Percentiles rank a stretch among this genome's conserved stretches.
phyloP scores from a whole-genome alignment of 208 protist species.

The Vickermania ingenoplastis region DNA sequence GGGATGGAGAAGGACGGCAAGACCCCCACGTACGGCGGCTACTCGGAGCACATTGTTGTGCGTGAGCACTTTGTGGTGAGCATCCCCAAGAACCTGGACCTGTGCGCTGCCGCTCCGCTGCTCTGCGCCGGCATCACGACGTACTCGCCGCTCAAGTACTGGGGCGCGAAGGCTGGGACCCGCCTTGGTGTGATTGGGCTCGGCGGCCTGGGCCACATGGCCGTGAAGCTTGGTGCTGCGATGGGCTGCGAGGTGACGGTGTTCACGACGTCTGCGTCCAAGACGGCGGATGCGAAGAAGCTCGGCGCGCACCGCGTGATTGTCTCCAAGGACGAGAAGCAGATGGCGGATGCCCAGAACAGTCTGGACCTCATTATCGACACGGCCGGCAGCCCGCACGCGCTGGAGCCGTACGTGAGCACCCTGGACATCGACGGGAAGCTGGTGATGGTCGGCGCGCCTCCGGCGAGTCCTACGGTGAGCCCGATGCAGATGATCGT shows the following conservation, averaged over 20 bases:
- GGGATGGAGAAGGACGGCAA: constrained; percentile 9
- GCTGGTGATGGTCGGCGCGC: constrained; percentile 25
- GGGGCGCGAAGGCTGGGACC: constrained; percentile 19
- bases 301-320: constrained; percentile 36
- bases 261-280: constrained; percentile 28
- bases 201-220: constrained; percentile 75
- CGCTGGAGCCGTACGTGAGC: constrained; percentile 26
- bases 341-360: constrained; percentile 19
- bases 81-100: constrained; percentile 41
- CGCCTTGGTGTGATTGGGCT: constrained; percentile 52
- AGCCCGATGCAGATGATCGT: constrained; percentile 13
- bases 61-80: constrained; percentile 25
- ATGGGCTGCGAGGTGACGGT: constrained; percentile 59
- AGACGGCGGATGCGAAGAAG: constrained; percentile 22
- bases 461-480: constrained; percentile 15
- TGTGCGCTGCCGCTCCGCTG: constrained; percentile 36
- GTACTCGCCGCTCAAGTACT: constrained; percentile 43
- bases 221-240: constrained; percentile 43
- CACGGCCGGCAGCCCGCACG: constrained; percentile 26
- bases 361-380: constrained; percentile 33
- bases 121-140: constrained; percentile 70
- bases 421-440: constrained; percentile 24
- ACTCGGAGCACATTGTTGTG: constrained; percentile 23
- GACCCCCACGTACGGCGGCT: constrained; percentile 12
- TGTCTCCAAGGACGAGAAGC: constrained; percentile 25